Evolutionary conservation across 176 grass and related monocot genomes (phyloP), one percentile per base, ranked within the genome.

Genomic region (Hordeum marinum): DNA sequence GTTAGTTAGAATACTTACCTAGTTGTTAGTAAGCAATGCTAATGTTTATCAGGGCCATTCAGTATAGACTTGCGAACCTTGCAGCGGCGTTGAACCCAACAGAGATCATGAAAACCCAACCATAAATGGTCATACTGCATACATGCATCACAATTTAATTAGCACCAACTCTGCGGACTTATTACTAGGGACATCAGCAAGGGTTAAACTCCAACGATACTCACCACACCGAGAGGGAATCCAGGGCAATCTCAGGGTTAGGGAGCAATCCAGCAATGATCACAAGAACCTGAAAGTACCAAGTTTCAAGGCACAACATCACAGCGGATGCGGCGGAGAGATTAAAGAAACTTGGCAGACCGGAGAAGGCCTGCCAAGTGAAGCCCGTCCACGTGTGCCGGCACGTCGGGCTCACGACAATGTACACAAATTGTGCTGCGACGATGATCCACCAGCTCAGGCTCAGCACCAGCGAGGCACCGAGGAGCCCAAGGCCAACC

Each of bases 81-180:
- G 88, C 95, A 42, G 95, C 95, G 0, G 95, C 95, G 26, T 97
- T 97, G 76, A 97, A 94, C 17, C 95, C 95, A 17, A 97, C 90
- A 7, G 95, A 92, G 59, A 97, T 92, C 95, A 97, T 97, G 64
- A 97, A 94, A 7, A 92, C 86, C 88, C 90, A 97, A 1, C 90
- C 90, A 62, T 84, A 24, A 67, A 97, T 74, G 34, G 95, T 97
- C 88, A 97, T 83, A 42, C 92, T 97, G 88, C 78, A 89, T 4
- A 13, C 29, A 59, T 4, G 76, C n/a, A 54, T 36, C 17, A 17
- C 31, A 67, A 15, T 31, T 67, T 67, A 67, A 35, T 35, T 35
- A 35, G 34, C 34, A 35, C 34, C 34, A 17, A 50, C 46, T 50
- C 46, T 50, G 46, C 1, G 17, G 46, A 50, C 14, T 50, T 0